These are phyloP conservation scores for Epichloe typhina DNA, from an alignment of 2,329 filamentous ascomycete genomes.

Conservation along the genomic window DNA sequence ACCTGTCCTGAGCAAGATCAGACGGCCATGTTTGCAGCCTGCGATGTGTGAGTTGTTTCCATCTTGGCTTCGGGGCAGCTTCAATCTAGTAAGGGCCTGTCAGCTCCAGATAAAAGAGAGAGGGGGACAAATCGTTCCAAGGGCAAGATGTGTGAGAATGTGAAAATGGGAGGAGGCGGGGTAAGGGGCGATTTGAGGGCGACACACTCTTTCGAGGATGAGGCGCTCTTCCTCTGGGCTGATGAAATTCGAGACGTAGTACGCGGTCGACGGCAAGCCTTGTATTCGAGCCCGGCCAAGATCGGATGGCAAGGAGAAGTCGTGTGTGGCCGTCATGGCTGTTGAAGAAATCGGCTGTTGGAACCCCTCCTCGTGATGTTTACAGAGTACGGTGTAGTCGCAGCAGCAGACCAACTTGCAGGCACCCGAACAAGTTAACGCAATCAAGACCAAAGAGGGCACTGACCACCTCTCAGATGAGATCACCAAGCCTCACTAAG, in stretches of 20 bases:
- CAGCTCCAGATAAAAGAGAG: background rate
- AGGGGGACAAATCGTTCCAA: background rate
- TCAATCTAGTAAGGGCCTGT: constrained; percentile 31
- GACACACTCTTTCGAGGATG: constrained; percentile 55
- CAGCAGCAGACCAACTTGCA: too few species aligned
- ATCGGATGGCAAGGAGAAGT: constrained; percentile 27
- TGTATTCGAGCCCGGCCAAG: constrained; percentile 40
- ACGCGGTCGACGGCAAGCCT: constrained; percentile 51
- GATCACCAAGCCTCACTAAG: background rate
- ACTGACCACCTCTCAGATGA: background rate
- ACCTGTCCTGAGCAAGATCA: constrained; percentile 61
- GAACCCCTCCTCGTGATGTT: background rate
- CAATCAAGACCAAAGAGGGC: background rate
- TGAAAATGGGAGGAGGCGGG: background rate
- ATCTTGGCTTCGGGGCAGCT: constrained; percentile 58
- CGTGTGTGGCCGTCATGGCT: constrained; percentile 1
- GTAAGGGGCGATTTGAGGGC: constrained; percentile 10
- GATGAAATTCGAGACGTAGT: constrained; percentile 82
- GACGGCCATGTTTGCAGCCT: constrained; percentile 87
- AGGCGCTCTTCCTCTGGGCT: constrained; percentile 56
- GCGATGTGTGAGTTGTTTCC: constrained; percentile 79
- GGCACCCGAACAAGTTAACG: too few species aligned
- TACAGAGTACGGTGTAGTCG: background rate
- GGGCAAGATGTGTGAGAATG: background rate
- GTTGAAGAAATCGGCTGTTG: background rate